Evolutionary conservation across 345 rosid species (phyloP), one percentile per base, ranked within the genome.

Genomic region (Luvunga scandens): DNA sequence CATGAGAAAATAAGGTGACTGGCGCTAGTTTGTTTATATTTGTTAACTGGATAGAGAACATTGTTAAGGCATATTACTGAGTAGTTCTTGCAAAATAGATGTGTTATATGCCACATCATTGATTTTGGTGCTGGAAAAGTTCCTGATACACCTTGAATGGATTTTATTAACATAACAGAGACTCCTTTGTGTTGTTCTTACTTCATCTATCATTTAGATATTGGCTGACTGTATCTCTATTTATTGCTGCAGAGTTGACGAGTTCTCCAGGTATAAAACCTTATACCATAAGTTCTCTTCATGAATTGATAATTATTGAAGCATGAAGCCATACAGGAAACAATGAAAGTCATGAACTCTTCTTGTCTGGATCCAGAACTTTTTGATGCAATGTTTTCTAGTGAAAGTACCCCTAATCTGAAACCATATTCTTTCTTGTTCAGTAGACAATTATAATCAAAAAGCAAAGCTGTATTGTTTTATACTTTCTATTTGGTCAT

Each of bases 1-100:
- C 97, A 92, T 80, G 96, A 94, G 87, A 96, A 89, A 83, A 94
- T 96, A 88, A 94, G 99, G 99, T 96, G 78, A 81, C 66, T 72
- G 42, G 67, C 36, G 48, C 68, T 56, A 61, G 1, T 71, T 68
- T 62, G 28, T 75, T 85, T 70, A 59, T 38, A 19, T 79, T 75
- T 59, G n/a, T 42, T 70, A 34, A 57, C 34, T 61, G 25, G 31
- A 72, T 65, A 27, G 10, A n/a, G 30, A 31, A 21, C 7, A 63
- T 36, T 19, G 39, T 22, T 75, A 22, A 76, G 80, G 81, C 77
- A 75, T 73, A 42, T 73, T 56, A 64, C 53, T 39, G 61, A 60
- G 74, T 55, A 73, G 63, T 73, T 60, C 34, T 33, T 57, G 5
- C 66, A 18, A n/a, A 73, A 42, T 36, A 77, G 57, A 71, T 71